phyloP scores from a whole-genome alignment of 352 stramenopile genomes.

The Phytopythium aichiense region DNA sequence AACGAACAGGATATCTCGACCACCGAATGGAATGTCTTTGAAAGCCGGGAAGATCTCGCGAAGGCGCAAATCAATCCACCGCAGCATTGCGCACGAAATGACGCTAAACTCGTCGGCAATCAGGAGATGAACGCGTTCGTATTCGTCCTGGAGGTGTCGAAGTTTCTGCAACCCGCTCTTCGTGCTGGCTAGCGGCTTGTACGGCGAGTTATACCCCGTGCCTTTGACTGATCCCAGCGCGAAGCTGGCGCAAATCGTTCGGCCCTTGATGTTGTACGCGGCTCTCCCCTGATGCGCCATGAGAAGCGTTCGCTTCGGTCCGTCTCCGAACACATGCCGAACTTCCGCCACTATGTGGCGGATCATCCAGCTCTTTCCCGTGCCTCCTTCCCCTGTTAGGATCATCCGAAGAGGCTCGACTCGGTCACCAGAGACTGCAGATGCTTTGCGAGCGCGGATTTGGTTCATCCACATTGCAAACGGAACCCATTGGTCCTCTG shows the following conservation, averaged over 20 bases:
- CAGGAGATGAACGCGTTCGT: background rate
- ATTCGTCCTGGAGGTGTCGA: background rate
- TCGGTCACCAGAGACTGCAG: background rate
- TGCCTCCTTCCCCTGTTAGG: background rate
- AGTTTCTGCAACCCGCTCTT: background rate
- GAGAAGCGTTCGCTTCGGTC: background rate
- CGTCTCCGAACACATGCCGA: background rate
- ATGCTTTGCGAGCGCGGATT: background rate
- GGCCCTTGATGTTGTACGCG: background rate
- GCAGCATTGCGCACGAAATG: background rate
- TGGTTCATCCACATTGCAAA: background rate
- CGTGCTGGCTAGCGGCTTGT: background rate
- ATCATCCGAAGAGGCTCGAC: background rate
- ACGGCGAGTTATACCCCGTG: background rate
- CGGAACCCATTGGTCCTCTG: background rate
- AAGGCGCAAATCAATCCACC: background rate
- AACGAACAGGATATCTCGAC: background rate
- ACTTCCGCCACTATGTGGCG: background rate
- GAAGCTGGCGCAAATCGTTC: background rate
- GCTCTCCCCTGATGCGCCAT: background rate
- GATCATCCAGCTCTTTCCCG: background rate
- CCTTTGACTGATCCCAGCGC: background rate
- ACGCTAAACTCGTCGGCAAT: background rate
- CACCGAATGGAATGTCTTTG: background rate
- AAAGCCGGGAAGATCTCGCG: background rate